Evolutionary conservation across 2,329 filamentous ascomycete genomes (phyloP), one percentile per base, ranked within the genome.

Genomic region (Septoria linicola): DNA sequence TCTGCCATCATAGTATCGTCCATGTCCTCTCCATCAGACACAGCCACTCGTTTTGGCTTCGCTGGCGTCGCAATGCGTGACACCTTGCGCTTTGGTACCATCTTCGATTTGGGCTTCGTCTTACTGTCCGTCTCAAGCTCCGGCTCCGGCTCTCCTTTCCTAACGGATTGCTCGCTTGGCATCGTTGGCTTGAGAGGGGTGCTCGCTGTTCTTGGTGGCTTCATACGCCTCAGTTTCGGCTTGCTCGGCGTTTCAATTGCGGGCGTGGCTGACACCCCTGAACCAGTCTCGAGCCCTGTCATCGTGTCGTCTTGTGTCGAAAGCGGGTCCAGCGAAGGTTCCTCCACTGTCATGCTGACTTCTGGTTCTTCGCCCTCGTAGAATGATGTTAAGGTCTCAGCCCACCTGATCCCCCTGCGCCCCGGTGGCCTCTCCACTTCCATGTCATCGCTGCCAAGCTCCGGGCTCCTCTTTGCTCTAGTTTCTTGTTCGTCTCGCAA

Each of bases 311-410:
- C 44, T 8, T 40, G 35, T 21, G 17, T 21, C 36, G 35, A 41
- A 20, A 48, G 44, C 14, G 44, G 44, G 31, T 48, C 36, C n/a
- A 48, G 14, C n/a, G 44, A 48, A 32, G 35, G 43, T 41, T 64
- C 63, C 16, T 65, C 62, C 34, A 48, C 54, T 25, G 61, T 45
- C 35, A 56, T 51, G 21, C 55, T 59, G 8, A 44, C 44, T 20
- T 62, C 63, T 8, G 49, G 41, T 46, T 53, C 49, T 11, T 39
- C 50, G 23, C 55, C 60, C 52, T 74, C 72, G 39, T 72, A 73
- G 55, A 72, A 76, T 50, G 74, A 73, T 4, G 68, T 71, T 8
- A 79, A 61, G 21, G 68, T 70, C 56, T 75, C 68, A 37, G 76
- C 73, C 76, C 76, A 78, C 8, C 65, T 67, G 4, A 78, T 71